Evolutionary conservation across 2,329 filamentous ascomycete species (phyloP), one percentile per base, ranked within the genome.

Genomic region (Xylariaceae sp.): DNA sequence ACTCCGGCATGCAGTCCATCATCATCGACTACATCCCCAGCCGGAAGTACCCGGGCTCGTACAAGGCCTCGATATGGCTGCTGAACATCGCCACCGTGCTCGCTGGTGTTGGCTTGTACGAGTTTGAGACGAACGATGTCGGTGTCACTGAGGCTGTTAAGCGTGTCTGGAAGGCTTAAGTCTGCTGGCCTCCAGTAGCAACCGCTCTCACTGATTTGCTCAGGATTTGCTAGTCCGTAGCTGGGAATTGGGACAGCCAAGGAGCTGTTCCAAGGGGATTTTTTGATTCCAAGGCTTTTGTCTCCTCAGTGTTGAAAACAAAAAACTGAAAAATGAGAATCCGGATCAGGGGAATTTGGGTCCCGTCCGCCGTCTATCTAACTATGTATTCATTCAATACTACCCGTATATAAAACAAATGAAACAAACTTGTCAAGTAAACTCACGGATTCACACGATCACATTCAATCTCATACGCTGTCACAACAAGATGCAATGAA

Each of bases 71-170:
- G 73, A 84, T 83, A 75, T 97, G 92, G 92, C 79, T 81, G 44
- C 84, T 97, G 64, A 92, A 92, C 71, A 77, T 81, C 51, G 87
- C 84, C 61, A 97, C 95, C 9, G 80, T 93, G 60, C 79, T 90
- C 55, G 90, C 92, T 64, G 92, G 89, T 54, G 82, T 96, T 66
- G 92, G 92, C 59, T 82, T 97, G 71, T 99, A 99, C 78, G 93
- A 97, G 77, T 97, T 97, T 71, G 94, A 99, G 86, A 99, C 94
- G 37, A 97, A 97, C 73, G 94, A 99, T 68, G 91, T 99, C 55
- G 94, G 94, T 66, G 75, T 99, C 61, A 96, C 92, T 7, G 93
- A 96, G 82, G 88, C 87, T 37, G 82, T 97, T 66, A 91, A 89
- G 82, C 85, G 89, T 73, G 80, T 97, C 64, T 99, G 94, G 94